Base-by-base conservation (phyloP, 106 monocot genomes). In the Dactylorhiza incarnata region DNA sequence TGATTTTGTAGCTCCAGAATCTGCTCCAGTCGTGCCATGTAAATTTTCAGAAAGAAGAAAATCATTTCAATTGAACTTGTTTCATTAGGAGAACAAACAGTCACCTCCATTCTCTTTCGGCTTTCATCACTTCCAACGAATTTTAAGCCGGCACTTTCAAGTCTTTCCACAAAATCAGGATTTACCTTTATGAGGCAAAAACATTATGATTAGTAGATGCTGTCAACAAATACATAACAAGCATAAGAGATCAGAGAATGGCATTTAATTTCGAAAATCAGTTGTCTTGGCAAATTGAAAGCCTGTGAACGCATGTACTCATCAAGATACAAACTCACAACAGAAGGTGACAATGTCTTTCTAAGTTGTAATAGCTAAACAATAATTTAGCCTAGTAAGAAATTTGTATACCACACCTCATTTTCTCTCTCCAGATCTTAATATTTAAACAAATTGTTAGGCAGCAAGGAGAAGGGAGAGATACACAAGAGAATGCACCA, bases 51-150 rank as follows among this genome's bases (percentile, higher is more conserved):
- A 65, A 7, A 3, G 1, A 65, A 65, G 11, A 65, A 65, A 65
- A 29, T 65, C 29, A 65, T 10, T 25, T 9, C 6, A 65, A 25
- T 65, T 29, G 9, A 11, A 65, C 17, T 29, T 29, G 23, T 0
- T 26, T 65, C 26, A 52, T 14, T 19, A 52, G 37, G 50, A 19
- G 1, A 29, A 68, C 71, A 75, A 45, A 51, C 14, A 49, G 13
- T 46, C 79, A 92, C 92, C 92, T 92, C 92, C 92, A 89, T 89
- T 80, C 92, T 87, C 44, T 77, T 85, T 80, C 89, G 82, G 78
- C 80, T 92, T 80, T 92, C 89, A 78, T 92, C 89, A 48, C 82
- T 89, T 52, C 89, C 92, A 50, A 89, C 92, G 79, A 92, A 92
- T 54, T 87, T 80, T 20, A 92, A 77, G n/a, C 89, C 92, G 10